Base-by-base conservation (phyloP, 2,329 filamentous ascomycete species). In the Nemania bipapillata region DNA sequence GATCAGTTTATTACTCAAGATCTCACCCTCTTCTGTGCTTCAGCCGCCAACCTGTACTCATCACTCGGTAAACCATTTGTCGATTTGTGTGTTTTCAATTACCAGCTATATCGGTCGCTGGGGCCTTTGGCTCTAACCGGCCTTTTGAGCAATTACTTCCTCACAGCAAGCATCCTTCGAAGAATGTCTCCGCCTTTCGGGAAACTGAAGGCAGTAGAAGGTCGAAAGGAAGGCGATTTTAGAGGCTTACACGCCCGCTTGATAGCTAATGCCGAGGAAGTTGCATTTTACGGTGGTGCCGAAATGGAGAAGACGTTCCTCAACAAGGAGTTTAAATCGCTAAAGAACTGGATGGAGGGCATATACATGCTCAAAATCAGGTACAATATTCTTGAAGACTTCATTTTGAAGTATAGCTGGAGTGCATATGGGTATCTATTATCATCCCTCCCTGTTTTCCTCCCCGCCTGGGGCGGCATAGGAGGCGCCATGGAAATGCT, bases 1-100 rank as follows among this genome's bases (percentile, higher is more conserved):
- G 96, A 99, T 77, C 96, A 99, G 77, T 98, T 94, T 80, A 98
- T 99, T 77, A 98, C 96, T 0, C 95, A 98, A 78, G 96, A 99
- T 79, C 85, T 99, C 35, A 98, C 96, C 0, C 85, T 97, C 0
- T 99, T 99, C 83, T 99, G 96, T 78, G 92, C 93, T 11, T 91
- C 94, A 3, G 95, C 96, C 0, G 94, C 96, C 17, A 93, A 93
- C 24, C 83, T 99, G 4, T 99, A 98, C 82, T 98, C 96, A 0
- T 97, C 94, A 0, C 85, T 99, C 2, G 96, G 96, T n/a, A 99
- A 99, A 80, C 96, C 96, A 0, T 90, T 97, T 72, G 93, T 99
- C n/a, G 96, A 99, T 79, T 86, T 99, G 1, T 92, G 94, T 73
- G 96, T 98, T 54, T 99, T 99, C 85, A 99, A 97, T 81, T 99